phyloP scores from a whole-genome alignment of 179 eudicot genomes.

The Pouteria campechiana region DNA sequence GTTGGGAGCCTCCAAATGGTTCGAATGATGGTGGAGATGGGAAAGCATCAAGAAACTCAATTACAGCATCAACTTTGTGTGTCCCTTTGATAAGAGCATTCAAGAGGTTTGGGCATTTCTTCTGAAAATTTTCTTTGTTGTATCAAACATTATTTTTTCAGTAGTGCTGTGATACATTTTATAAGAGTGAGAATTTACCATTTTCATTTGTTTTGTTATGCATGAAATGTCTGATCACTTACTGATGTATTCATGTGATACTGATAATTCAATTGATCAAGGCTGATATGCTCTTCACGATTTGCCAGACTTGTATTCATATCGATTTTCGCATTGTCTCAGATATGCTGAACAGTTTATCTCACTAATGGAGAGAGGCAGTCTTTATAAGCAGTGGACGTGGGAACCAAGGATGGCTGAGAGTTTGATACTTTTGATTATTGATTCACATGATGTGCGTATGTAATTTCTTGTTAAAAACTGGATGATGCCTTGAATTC shows the following conservation, averaged over 20 bases:
- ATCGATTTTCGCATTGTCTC: constrained; percentile 11
- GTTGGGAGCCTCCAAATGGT: constrained; percentile 85
- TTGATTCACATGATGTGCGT: constrained; percentile 91
- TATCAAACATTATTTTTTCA: not conserved
- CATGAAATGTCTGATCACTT: too few relatives aligned
- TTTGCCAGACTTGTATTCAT: too few relatives aligned
- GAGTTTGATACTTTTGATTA: constrained; percentile 83
- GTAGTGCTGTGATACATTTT: not conserved
- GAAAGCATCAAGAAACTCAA: constrained; percentile 56
- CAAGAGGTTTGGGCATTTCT: constrained; percentile 48
- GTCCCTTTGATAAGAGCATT: constrained; percentile 62
- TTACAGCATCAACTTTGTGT: constrained; percentile 60
- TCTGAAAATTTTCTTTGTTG: not conserved
- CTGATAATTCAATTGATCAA: too few relatives aligned
- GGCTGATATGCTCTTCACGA: too few relatives aligned
- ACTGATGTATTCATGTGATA: too few relatives aligned
- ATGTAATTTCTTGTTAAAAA: too few relatives aligned
- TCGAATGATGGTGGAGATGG: constrained; percentile 80
- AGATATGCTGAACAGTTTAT: constrained; percentile 73
- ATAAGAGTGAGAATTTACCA: too few relatives aligned
- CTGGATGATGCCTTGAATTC: too few relatives aligned
- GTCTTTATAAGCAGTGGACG: constrained; percentile 68
- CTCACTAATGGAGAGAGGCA: constrained; percentile 58
- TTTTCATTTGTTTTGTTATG: too few relatives aligned
- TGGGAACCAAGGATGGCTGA: constrained; percentile 94